These are phyloP conservation scores for Rhodotorula sp. DNA, from an alignment of 1,284 basidiomycete species.

Conservation along the genomic window DNA sequence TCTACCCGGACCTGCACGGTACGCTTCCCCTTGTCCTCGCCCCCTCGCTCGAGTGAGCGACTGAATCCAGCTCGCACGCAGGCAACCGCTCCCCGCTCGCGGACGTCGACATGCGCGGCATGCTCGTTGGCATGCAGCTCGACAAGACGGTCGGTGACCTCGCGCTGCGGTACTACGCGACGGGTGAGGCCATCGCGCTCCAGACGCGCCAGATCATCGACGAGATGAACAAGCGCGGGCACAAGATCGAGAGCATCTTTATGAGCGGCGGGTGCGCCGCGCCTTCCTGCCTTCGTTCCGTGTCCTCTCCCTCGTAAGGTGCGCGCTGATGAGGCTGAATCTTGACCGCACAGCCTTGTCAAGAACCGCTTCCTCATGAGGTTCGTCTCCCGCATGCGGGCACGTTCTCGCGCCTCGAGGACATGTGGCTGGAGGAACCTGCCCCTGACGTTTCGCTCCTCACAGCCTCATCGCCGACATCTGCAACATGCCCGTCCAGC, in stretches of 20 bases:
- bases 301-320: constrained; percentile 42
- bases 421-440: constrained; percentile 15
- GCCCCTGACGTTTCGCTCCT: background rate
- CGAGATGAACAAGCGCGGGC: constrained; percentile 83
- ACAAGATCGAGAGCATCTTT: constrained; percentile 81
- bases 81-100: constrained; percentile 96
- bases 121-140: constrained; percentile 82
- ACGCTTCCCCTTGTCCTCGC: background rate
- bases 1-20: constrained; percentile 85
- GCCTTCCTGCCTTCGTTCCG: constrained; percentile 54
- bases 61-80: constrained; percentile 46
- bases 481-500: constrained; percentile 77
- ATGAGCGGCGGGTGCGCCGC: constrained; percentile 63
- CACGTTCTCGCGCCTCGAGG: background rate
- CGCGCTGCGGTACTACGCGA: constrained; percentile 85
- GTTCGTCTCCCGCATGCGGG: constrained; percentile 14
- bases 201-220: constrained; percentile 95
- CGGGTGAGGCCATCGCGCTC: constrained; percentile 90
- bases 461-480: constrained; percentile 73
- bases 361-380: constrained; percentile 81
- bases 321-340: background rate
- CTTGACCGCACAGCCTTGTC: constrained; percentile 61
- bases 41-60: too few relatives aligned
- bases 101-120: constrained; percentile 88
- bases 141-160: constrained; percentile 78